These are phyloP conservation scores for Colletotrichum cereale DNA, from an alignment of 2,329 filamentous ascomycete species.

Conservation along the genomic window DNA sequence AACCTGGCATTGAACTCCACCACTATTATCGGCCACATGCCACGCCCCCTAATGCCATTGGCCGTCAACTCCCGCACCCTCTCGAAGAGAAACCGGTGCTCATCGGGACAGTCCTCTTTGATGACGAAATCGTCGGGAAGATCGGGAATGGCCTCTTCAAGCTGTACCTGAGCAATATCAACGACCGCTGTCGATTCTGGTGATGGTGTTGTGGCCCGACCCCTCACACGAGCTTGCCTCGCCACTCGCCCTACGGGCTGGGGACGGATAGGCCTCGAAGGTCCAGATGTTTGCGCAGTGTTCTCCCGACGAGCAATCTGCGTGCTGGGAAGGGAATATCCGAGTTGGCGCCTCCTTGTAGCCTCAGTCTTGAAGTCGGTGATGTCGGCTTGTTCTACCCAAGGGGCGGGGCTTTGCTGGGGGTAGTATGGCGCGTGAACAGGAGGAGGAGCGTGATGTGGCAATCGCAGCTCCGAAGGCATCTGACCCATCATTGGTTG, in stretches of 20 bases:
- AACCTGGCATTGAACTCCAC: constrained; percentile 55
- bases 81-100: constrained; percentile 63
- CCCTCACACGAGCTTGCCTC: background rate
- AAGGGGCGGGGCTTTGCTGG: background rate
- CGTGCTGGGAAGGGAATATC: constrained; percentile 28
- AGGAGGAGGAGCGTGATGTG: constrained; percentile 7
- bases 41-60: constrained; percentile 63
- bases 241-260: constrained; percentile 6
- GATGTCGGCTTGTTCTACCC: constrained; percentile 11
- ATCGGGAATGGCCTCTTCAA: constrained; percentile 9
- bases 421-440: constrained; percentile 18
- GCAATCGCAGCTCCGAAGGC: constrained; percentile 28
- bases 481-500: constrained; percentile 19
- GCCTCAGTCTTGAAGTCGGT: constrained; percentile 1
- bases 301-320: constrained; percentile 19
- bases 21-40: constrained; percentile 70
- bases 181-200: background rate
- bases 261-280: background rate
- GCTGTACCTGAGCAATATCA: background rate
- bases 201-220: background rate
- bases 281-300: background rate
- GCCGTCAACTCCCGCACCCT: constrained; percentile 57
- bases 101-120: constrained; percentile 59
- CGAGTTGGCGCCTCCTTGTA: constrained; percentile 13
- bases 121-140: constrained; percentile 51